A percentile compares a stretch with the other conserved stretches of the same genome.
These are phyloP conservation scores for Sambucus nigra DNA, from an alignment of 129 eudicot species.

Conservation along the genomic window DNA sequence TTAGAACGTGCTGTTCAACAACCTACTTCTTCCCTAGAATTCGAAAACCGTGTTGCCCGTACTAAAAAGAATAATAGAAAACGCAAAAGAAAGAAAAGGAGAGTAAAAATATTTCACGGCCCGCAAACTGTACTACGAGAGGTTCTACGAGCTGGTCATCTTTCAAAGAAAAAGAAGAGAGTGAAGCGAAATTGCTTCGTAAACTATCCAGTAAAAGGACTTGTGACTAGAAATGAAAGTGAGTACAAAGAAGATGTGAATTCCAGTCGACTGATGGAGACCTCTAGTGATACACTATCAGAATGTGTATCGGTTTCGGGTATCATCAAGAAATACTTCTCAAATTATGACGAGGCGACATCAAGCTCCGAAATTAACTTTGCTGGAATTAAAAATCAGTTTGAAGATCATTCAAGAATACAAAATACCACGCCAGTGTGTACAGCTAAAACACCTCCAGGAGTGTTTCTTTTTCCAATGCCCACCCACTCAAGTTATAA, in stretches of 20 bases:
- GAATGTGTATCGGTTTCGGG: conserved; percentile 58
- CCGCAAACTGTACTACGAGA: conserved; percentile 6
- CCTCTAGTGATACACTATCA: conserved; percentile 19
- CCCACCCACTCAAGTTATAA: conserved; percentile 9
- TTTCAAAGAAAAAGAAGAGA: conserved; percentile 11
- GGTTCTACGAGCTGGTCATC: neutral
- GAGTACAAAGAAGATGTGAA: conserved; percentile 1
- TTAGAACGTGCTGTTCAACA: conserved; percentile 10
- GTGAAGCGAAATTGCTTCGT: neutral
- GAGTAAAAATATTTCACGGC: conserved; percentile 4
- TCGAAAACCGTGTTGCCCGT: neutral
- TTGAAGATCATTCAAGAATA: conserved; percentile 4
- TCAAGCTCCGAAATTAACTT: conserved; percentile 17
- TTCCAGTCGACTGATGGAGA: conserved; percentile 8
- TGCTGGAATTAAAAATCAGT: neutral
- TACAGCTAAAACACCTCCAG: conserved; percentile 20
- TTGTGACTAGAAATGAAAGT: conserved; percentile 6
- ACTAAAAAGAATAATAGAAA: neutral
- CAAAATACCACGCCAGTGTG: neutral
- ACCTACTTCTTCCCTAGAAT: no score
- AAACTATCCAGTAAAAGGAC: conserved; percentile 1
- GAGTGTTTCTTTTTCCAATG: neutral
- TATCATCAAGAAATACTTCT: conserved; percentile 60
- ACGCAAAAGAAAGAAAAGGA: conserved; percentile 19
- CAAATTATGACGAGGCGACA: conserved; percentile 38